These are phyloP conservation scores for Bombardia bombarda DNA, from an alignment of 495 filamentous ascomycete species.

Conservation along the genomic window DNA sequence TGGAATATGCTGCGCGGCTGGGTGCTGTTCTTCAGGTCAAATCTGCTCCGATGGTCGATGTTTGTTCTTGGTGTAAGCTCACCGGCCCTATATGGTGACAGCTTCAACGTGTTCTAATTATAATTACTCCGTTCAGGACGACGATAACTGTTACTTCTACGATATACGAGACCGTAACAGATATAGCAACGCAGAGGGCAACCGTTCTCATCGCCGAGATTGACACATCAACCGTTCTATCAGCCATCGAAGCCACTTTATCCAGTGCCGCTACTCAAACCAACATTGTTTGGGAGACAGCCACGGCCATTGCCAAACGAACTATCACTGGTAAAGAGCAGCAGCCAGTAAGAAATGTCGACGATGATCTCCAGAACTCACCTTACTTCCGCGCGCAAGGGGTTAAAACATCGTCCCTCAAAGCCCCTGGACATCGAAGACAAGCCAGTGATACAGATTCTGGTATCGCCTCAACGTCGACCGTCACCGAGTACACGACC, in stretches of 20 bases:
- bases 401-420: too few relatives aligned
- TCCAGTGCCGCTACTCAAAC: slow-evolving; percentile 20
- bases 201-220: slow-evolving; percentile 17
- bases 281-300: slow-evolving; percentile 15
- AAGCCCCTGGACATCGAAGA: background rate
- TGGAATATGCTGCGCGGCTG: slow-evolving; percentile 18
- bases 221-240: slow-evolving; percentile 16
- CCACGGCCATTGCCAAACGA: slow-evolving; percentile 8
- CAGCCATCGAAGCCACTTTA: slow-evolving; percentile 17
- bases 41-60: slow-evolving; percentile 22
- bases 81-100: background rate
- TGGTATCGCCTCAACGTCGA: background rate
- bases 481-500: slow-evolving; percentile 13
- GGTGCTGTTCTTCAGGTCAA: slow-evolving; percentile 21
- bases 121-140: too few relatives aligned
- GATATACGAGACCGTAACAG: slow-evolving; percentile 9
- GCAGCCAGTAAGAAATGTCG: background rate
- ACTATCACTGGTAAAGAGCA: background rate
- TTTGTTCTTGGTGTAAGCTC: slow-evolving; percentile 12
- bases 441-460: background rate
- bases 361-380: background rate
- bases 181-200: slow-evolving; percentile 15
- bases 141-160: slow-evolving; percentile 17
- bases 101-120: slow-evolving; percentile 1
- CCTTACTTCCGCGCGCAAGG: too few relatives aligned